phyloP scores from a whole-genome alignment of 2,329 filamentous ascomycete genomes.

The Calonectria hongkongensis region DNA sequence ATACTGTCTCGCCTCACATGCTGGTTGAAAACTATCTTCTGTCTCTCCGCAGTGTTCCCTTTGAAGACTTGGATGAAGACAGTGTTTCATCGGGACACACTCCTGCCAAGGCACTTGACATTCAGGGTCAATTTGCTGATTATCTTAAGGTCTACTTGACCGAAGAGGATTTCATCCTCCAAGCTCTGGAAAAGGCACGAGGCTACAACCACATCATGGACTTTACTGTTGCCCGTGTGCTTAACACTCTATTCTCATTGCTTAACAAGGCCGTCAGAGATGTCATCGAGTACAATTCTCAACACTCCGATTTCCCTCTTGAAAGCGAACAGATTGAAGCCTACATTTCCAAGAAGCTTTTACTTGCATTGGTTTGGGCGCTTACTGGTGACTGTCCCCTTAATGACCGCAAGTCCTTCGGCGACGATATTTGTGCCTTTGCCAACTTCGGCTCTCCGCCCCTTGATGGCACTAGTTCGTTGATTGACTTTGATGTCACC shows the following conservation, averaged over 20 bases:
- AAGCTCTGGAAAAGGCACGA: slow-evolving; percentile 84
- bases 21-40: slow-evolving; percentile 95
- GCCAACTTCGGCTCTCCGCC: slow-evolving; percentile 91
- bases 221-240: slow-evolving; percentile 91
- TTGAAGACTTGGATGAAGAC: slow-evolving; percentile 97
- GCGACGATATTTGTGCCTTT: slow-evolving; percentile 87
- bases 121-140: slow-evolving; percentile 87
- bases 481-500: slow-evolving; percentile 96
- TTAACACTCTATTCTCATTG: slow-evolving; percentile 95
- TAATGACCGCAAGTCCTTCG: slow-evolving; percentile 89
- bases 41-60: slow-evolving; percentile 85
- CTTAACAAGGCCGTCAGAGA: slow-evolving; percentile 95
- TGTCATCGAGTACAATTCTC: slow-evolving; percentile 95
- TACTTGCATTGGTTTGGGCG: slow-evolving; percentile 95
- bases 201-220: slow-evolving; percentile 98
- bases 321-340: slow-evolving; percentile 92
- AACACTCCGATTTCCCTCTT: slow-evolving; percentile 94
- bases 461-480: slow-evolving; percentile 84
- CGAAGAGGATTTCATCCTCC: slow-evolving; percentile 86
- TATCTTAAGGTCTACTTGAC: slow-evolving; percentile 85
- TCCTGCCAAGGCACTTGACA: slow-evolving; percentile 84
- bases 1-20: slow-evolving; percentile 94
- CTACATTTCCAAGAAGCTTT: slow-evolving; percentile 94
- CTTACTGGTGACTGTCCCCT: slow-evolving; percentile 96
- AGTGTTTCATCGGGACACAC: slow-evolving; percentile 84